Percentiles rank a stretch among this genome's conserved stretches.
Evolutionary conservation across 2,329 filamentous ascomycete genomes (phyloP).

Genomic region (Aurifilum marmelostoma): DNA sequence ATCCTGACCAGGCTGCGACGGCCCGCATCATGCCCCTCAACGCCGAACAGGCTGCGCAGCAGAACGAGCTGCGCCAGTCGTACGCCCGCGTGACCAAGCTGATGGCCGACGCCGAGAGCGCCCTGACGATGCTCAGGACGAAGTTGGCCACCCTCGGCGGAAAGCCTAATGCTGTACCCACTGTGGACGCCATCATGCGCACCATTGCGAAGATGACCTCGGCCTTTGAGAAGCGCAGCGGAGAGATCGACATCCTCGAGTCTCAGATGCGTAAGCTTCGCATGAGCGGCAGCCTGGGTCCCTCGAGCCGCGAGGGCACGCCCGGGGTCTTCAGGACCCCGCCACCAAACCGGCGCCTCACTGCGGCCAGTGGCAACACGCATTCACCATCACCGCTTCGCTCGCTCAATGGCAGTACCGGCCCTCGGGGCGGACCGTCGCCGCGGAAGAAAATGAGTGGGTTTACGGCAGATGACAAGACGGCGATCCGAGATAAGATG

Average conservation of each 20-base stretch:
- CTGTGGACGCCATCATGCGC: conserved; percentile 87
- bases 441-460: conserved; percentile 65
- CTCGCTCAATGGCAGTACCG: conserved; percentile 37
- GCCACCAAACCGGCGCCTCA: conserved; percentile 38
- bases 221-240: conserved; percentile 89
- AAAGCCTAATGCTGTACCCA: conserved; percentile 65
- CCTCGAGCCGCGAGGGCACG: conserved; percentile 45
- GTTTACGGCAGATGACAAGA: conserved; percentile 63
- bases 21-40: conserved; percentile 75
- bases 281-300: conserved; percentile 32
- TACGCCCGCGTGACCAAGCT: conserved; percentile 74
- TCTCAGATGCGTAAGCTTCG: conserved; percentile 70
- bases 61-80: conserved; percentile 79
- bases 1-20: conserved; percentile 67
- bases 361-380: conserved; percentile 39
- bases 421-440: conserved; percentile 45
- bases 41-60: conserved; percentile 80
- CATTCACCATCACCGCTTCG: conserved; percentile 45
- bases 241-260: conserved; percentile 89
- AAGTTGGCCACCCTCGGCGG: conserved; percentile 66
- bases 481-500: conserved; percentile 56
- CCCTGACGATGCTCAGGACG: conserved; percentile 76
- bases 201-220: conserved; percentile 92
- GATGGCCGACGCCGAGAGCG: conserved; percentile 79
- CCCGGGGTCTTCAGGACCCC: conserved; percentile 47